phyloP scores from a whole-genome alignment of 2,329 filamentous ascomycete genomes.

The Trichoderma harzianum region DNA sequence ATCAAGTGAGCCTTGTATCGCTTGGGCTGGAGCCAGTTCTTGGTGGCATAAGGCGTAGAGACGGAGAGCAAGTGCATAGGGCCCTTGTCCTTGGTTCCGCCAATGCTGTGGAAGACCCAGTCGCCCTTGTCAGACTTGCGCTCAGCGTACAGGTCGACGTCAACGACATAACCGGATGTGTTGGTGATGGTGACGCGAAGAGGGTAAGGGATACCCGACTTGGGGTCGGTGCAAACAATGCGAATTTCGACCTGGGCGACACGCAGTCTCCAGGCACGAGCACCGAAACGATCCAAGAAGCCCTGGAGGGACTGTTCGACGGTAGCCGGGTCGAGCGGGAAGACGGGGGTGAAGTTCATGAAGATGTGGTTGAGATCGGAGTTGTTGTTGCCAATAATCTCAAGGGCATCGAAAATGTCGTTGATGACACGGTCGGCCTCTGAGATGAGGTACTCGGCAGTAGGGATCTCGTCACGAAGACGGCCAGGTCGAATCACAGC shows the following conservation, averaged over 20 bases:
- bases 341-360: slow-evolving; percentile 98
- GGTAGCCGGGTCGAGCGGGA: slow-evolving; percentile 84
- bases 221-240: slow-evolving; percentile 91
- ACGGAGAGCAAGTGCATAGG: slow-evolving; percentile 92
- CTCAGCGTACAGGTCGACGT: slow-evolving; percentile 97
- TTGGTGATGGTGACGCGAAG: slow-evolving; percentile 96
- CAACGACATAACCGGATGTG: slow-evolving; percentile 95
- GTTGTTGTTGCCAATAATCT: slow-evolving; percentile 99
- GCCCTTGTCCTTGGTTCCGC: slow-evolving; percentile 90
- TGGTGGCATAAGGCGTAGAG: slow-evolving; percentile 89
- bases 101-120: slow-evolving; percentile 98
- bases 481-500: slow-evolving; percentile 92
- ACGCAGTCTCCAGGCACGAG: slow-evolving; percentile 91
- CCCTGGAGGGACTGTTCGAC: slow-evolving; percentile 90
- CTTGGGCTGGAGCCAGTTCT: slow-evolving; percentile 98
- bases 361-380: slow-evolving; percentile 99
- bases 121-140: slow-evolving; percentile 97
- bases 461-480: slow-evolving; percentile 94
- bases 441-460: slow-evolving; percentile 96
- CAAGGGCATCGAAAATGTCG: slow-evolving; percentile 93
- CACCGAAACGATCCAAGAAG: slow-evolving; percentile 94
- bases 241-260: slow-evolving; percentile 97
- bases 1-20: slow-evolving; percentile 98
- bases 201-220: slow-evolving; percentile 80
- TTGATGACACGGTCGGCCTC: slow-evolving; percentile 96